Conservation (phyloP, 202 grass and related monocot genomes). For the Elaeis oleifera region DNA sequence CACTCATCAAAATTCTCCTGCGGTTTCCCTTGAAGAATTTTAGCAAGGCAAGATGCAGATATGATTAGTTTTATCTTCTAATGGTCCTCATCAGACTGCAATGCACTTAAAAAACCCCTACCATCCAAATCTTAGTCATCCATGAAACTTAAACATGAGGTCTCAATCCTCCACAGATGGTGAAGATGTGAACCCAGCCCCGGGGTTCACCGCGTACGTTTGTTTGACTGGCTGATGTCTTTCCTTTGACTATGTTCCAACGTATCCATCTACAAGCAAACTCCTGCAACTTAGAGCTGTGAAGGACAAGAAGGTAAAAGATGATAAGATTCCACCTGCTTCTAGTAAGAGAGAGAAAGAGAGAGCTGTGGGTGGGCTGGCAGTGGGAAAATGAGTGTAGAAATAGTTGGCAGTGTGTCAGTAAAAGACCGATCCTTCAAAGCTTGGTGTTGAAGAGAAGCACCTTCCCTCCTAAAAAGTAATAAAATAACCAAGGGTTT, state of each 20-base stretch:
- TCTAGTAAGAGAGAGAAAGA: neutral
- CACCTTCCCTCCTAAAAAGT: conserved; percentile 22
- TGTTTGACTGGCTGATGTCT: conserved; percentile 23
- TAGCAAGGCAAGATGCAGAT: no score
- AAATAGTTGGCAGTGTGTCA: conserved; percentile 37
- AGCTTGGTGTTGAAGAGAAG: conserved; percentile 44
- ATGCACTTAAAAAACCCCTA: no score
- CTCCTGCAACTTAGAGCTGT: conserved; percentile 15
- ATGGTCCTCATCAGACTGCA: no score
- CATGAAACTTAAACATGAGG: no score
- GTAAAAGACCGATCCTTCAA: conserved; percentile 22
- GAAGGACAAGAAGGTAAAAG: conserved; percentile 30
- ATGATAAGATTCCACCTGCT: conserved; percentile 36
- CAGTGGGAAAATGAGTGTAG: conserved; percentile 14
- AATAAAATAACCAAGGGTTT: neutral
- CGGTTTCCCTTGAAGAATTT: no score
- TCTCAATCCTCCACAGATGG: no score
- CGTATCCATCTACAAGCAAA: conserved; percentile 18
- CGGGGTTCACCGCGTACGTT: neutral
- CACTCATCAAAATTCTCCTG: no score
- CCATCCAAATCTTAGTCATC: no score
- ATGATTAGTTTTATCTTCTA: no score
- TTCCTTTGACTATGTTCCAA: conserved; percentile 46
- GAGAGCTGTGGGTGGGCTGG: conserved; percentile 2
- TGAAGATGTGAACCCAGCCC: no score